Evolutionary conservation across 352 stramenopile species (phyloP).

Genomic region (Pythium scleroteichum): DNA sequence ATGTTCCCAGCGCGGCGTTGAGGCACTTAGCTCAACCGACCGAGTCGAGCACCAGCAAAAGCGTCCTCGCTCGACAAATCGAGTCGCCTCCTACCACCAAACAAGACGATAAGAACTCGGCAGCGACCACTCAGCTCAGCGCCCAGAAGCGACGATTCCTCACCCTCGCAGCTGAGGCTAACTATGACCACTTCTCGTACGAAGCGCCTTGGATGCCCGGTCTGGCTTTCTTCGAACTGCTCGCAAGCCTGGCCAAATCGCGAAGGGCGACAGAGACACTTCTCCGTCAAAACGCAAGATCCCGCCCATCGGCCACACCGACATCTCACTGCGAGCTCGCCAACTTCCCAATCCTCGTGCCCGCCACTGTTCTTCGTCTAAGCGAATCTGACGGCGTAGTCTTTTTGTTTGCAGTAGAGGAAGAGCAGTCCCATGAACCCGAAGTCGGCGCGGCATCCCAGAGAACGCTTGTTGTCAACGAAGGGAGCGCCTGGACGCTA

Average conservation of each 20-base stretch:
- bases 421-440: slow-evolving; percentile 17
- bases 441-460: background rate
- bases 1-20: slow-evolving; percentile 18
- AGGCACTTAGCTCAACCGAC: slow-evolving; percentile 51
- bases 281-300: slow-evolving; percentile 19
- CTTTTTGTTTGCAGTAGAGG: slow-evolving; percentile 20
- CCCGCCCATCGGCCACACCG: background rate
- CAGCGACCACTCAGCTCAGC: slow-evolving; percentile 1
- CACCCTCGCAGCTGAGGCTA: slow-evolving; percentile 41
- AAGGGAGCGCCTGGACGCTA: slow-evolving; percentile 11
- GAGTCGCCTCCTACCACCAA: background rate
- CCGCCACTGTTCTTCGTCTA: slow-evolving; percentile 26
- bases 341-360: slow-evolving; percentile 31
- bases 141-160: slow-evolving; percentile 36
- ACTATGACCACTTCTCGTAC: slow-evolving; percentile 40
- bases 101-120: background rate
- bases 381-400: background rate
- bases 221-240: slow-evolving; percentile 48
- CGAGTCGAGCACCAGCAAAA: slow-evolving; percentile 48
- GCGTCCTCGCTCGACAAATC: slow-evolving; percentile 28
- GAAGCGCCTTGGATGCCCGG: slow-evolving; percentile 38
- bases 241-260: slow-evolving; percentile 30
- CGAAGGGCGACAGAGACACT: background rate
- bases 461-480: no score
- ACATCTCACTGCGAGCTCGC: slow-evolving; percentile 14